These are phyloP conservation scores for Lycium ferocissimum DNA, from an alignment of 257 asterid genomes.

Conservation along the genomic window DNA sequence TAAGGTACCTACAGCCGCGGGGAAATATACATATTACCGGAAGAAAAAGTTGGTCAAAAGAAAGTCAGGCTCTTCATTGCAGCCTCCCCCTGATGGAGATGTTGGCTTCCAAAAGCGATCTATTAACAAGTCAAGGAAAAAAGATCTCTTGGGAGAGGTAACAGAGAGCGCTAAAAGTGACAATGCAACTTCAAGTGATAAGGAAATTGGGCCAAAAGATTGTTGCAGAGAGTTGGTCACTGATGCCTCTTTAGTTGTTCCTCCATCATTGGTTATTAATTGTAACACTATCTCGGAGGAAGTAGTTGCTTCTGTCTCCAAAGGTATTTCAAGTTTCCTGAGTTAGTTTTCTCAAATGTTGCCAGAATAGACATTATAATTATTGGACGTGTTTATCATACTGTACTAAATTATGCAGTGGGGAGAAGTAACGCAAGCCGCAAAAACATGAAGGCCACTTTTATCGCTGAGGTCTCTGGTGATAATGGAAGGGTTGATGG, in stretches of 20 bases:
- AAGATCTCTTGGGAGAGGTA: constrained; percentile 39
- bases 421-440: constrained; percentile 48
- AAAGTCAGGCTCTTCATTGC: constrained; percentile 49
- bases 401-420: constrained; percentile 40
- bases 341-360: constrained; percentile 31
- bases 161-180: constrained; percentile 41
- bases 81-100: constrained; percentile 46
- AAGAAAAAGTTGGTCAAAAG: constrained; percentile 57
- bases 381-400: background rate
- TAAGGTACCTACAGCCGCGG: constrained; percentile 50
- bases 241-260: constrained; percentile 37
- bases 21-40: constrained; percentile 62
- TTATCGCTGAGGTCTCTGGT: constrained; percentile 35
- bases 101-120: constrained; percentile 44
- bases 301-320: constrained; percentile 45
- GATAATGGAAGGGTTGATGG: constrained; percentile 41
- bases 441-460: constrained; percentile 37
- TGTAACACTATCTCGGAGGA: constrained; percentile 43
- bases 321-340: constrained; percentile 54
- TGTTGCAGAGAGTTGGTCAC: constrained; percentile 34
- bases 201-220: constrained; percentile 40
- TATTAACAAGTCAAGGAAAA: constrained; percentile 56
- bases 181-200: constrained; percentile 30
- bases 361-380: constrained; percentile 9
- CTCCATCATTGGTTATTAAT: constrained; percentile 39